A percentile compares a stretch with the other conserved stretches of the same genome.
Conservation (phyloP, 805 yeast species). For the Danielia reshetovae region DNA sequence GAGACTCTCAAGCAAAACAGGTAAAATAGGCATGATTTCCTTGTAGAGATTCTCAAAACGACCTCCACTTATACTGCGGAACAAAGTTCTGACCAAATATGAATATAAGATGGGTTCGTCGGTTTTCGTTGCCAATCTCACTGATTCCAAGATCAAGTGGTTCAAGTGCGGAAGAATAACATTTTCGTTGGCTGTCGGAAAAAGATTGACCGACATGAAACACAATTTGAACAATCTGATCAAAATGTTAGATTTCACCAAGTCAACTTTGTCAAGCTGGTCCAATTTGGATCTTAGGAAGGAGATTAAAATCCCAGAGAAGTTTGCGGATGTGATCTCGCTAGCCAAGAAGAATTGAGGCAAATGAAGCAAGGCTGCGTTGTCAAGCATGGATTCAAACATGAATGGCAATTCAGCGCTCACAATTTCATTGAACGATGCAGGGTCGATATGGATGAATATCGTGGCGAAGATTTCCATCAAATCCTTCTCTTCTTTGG, state of each 20-base stretch:
- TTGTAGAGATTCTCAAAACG: constrained; percentile 90
- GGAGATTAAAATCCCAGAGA: constrained; percentile 75
- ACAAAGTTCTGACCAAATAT: constrained; percentile 79
- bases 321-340: constrained; percentile 91
- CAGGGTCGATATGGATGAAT: constrained; percentile 89
- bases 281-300: constrained; percentile 71
- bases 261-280: constrained; percentile 77
- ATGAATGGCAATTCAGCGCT: constrained; percentile 74
- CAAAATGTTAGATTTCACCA: constrained; percentile 72
- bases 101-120: constrained; percentile 90
- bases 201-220: constrained; percentile 92
- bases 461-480: constrained; percentile 95
- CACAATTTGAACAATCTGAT: constrained; percentile 86
- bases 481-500: constrained; percentile 89
- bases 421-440: constrained; percentile 90
- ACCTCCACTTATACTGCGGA: constrained; percentile 96
- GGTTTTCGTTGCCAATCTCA: constrained; percentile 76
- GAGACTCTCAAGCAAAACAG: constrained; percentile 78
- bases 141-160: constrained; percentile 73
- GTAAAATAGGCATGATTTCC: constrained; percentile 87
- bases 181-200: constrained; percentile 81
- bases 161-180: constrained; percentile 87
- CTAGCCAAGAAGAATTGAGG: constrained; percentile 93
- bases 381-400: constrained; percentile 73
- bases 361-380: constrained; percentile 81